A percentile compares a stretch with the other conserved stretches of the same genome.
Evolutionary conservation across 257 asterid species (phyloP).

Genomic region (Leonotis leonurus): DNA sequence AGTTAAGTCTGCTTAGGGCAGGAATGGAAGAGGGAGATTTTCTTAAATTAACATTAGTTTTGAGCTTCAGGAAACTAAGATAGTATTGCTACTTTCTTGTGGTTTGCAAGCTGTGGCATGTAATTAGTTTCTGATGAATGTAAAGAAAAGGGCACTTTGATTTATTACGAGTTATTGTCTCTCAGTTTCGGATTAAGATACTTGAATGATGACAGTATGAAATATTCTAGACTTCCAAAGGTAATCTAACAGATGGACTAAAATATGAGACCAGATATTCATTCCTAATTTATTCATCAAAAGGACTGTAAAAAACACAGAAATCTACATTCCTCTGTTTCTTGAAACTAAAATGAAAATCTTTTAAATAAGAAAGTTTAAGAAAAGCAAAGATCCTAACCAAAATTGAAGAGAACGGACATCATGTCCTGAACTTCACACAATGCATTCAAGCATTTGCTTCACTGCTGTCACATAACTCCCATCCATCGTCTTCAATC

Average conservation of each 20-base stretch:
- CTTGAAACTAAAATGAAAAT: no score
- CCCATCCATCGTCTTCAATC: conserved; percentile 57
- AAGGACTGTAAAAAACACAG: background rate
- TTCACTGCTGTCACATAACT: conserved; percentile 33
- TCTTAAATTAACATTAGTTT: conserved; percentile 4
- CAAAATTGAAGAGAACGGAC: background rate
- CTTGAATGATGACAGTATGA: no score
- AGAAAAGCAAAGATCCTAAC: background rate
- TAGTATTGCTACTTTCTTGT: conserved; percentile 3
- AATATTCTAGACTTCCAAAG: background rate
- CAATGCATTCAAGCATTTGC: conserved; percentile 10
- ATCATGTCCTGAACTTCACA: no score
- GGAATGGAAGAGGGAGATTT: background rate
- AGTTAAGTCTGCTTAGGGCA: background rate
- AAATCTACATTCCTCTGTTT: background rate
- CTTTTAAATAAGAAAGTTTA: no score
- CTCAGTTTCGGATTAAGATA: background rate
- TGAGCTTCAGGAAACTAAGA: conserved; percentile 1
- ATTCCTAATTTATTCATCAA: background rate
- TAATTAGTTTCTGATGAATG: conserved; percentile 7
- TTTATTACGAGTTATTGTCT: background rate
- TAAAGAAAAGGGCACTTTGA: background rate
- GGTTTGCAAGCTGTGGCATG: no score
- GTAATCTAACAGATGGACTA: background rate
- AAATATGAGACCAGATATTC: no score